These are phyloP conservation scores for Moniliella sp. DNA, from an alignment of 1,284 basidiomycete genomes.

Conservation along the genomic window DNA sequence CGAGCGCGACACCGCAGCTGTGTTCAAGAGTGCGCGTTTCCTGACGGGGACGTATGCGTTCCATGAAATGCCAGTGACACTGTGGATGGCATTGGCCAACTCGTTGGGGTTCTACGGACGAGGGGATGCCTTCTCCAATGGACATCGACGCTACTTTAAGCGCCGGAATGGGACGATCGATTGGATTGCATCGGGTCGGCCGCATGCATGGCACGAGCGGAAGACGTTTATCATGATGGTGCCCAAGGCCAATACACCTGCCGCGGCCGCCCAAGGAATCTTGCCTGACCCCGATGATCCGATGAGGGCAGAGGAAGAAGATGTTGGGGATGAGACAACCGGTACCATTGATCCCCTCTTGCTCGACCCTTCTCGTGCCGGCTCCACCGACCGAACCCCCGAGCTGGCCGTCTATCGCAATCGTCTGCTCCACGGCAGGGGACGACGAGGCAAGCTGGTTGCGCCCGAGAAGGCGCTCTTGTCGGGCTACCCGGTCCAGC, in stretches of 20 bases:
- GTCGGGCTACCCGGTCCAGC: background rate
- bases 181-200: background rate
- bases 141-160: slow-evolving; percentile 10
- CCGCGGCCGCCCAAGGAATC: too few relatives aligned
- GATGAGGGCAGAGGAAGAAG: too few relatives aligned
- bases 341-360: too few relatives aligned
- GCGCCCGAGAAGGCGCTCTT: too few relatives aligned
- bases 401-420: too few relatives aligned
- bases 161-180: slow-evolving; percentile 1
- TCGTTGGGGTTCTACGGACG: slow-evolving; percentile 15
- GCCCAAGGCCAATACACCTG: background rate
- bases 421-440: too few relatives aligned
- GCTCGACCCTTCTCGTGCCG: too few relatives aligned
- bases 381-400: too few relatives aligned
- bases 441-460: too few relatives aligned
- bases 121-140: slow-evolving; percentile 10
- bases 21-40: slow-evolving; percentile 12
- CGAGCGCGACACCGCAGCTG: slow-evolving; percentile 8
- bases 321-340: too few relatives aligned
- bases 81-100: slow-evolving; percentile 14
- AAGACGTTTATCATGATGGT: background rate
- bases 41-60: slow-evolving; percentile 20
- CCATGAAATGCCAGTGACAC: slow-evolving; percentile 17
- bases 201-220: background rate
- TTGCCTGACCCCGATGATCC: too few relatives aligned